Percentiles rank a stretch among this genome's conserved stretches.
phyloP scores from a whole-genome alignment of 75 land plant species.

The Ceratopteris richardii region DNA sequence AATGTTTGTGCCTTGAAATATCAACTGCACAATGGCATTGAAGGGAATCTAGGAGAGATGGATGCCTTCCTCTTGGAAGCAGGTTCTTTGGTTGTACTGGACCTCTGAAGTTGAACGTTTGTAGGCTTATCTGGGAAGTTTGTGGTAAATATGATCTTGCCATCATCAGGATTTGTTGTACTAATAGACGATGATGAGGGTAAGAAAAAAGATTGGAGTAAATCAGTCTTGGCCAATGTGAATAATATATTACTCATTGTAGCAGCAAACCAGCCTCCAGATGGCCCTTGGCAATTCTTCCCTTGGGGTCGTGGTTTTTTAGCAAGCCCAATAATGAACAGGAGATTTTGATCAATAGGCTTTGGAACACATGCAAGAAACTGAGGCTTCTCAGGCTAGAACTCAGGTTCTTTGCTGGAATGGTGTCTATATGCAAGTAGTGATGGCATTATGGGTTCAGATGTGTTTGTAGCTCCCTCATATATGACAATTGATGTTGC shows the following conservation, averaged over 20 bases:
- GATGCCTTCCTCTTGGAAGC: constrained; percentile 38
- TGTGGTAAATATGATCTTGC: constrained; percentile 11
- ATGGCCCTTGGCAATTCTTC: constrained; percentile 34
- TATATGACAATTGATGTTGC: constrained; percentile 34
- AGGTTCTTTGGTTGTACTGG: constrained; percentile 46
- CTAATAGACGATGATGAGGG: not conserved
- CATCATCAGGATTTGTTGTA: not conserved
- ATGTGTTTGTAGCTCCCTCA: constrained; percentile 3
- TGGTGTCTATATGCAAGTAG: constrained; percentile 58
- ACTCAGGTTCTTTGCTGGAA: constrained; percentile 33
- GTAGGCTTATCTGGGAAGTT: constrained; percentile 59
- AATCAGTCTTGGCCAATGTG: constrained; percentile 34
- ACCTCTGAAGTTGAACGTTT: constrained; percentile 64
- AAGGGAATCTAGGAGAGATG: constrained; percentile 41
- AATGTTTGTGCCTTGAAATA: constrained; percentile 65
- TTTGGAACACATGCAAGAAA: constrained; percentile 48
- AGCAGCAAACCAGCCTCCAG: constrained; percentile 37
- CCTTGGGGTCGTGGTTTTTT: constrained; percentile 22
- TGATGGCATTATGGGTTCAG: constrained; percentile 4
- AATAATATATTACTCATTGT: constrained; percentile 62
- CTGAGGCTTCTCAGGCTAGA: constrained; percentile 31
- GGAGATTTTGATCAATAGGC: constrained; percentile 36
- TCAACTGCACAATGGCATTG: constrained; percentile 68
- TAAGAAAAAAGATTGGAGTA: constrained; percentile 41
- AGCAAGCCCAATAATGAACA: constrained; percentile 56